Percentiles rank a stretch among this genome's conserved stretches.
Evolutionary conservation across 176 grass and related monocot species (phyloP).

Genomic region (Canna indica): DNA sequence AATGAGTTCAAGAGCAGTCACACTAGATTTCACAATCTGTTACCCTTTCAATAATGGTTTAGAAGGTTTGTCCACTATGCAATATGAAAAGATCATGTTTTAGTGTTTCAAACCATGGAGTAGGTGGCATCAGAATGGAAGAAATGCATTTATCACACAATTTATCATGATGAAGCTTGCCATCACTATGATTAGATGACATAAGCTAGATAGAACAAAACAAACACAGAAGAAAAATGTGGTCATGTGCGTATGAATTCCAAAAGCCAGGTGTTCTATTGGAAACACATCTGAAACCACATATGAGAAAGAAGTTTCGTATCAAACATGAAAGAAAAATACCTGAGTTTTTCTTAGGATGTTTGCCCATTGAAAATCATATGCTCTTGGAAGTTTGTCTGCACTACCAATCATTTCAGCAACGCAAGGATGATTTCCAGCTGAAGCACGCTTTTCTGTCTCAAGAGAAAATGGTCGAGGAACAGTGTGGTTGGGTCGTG

Average conservation of each 20-base stretch:
- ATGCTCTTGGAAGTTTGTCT: constrained; percentile 33
- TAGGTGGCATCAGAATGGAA: not conserved
- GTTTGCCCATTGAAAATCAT: constrained; percentile 28
- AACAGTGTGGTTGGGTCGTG: constrained; percentile 32
- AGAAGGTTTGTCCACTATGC: not conserved
- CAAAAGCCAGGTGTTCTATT: not conserved
- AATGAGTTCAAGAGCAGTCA: not conserved
- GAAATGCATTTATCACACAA: not conserved
- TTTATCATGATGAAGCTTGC: not conserved
- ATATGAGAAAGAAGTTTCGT: not conserved
- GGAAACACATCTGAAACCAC: not conserved
- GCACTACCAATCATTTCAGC: constrained; percentile 28
- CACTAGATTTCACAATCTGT: not conserved
- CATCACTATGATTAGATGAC: not conserved
- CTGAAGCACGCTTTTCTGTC: constrained; percentile 47
- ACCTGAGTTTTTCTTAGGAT: constrained; percentile 25
- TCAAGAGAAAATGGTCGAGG: constrained; percentile 51
- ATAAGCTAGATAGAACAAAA: not conserved
- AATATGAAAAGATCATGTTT: not conserved
- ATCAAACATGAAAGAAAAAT: not conserved
- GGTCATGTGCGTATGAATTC: not conserved
- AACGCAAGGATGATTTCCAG: constrained; percentile 29
- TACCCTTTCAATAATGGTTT: not conserved
- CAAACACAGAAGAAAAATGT: too few relatives aligned
- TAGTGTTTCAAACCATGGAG: not conserved